Base-by-base conservation (phyloP, 1,284 basidiomycete genomes). In the Singerocomus inundabilis region DNA sequence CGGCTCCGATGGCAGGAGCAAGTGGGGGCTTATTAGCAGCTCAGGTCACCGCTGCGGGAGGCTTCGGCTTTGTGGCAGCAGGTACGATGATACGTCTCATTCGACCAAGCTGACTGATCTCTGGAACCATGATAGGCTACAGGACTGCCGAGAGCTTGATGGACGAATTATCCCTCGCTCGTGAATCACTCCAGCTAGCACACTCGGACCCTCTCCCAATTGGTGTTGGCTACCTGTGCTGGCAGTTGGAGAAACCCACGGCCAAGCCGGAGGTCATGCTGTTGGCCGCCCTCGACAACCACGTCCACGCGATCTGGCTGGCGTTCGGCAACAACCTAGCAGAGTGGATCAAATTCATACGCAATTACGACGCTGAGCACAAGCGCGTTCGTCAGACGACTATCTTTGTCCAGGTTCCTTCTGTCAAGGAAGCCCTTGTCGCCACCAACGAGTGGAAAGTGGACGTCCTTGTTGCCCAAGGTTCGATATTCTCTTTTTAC, bases 401-500 rank as follows among this genome's bases (percentile, higher is more conserved):
- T 37, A 70, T 90, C 29, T 87, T 88, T 60, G 73, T 84, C 6
- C 82, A 82, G 55, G 72, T 87, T 18, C 74, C 74, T 40, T 81
- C 82, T 29, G 70, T 79, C 8, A 67, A 80, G 52, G 79, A 87
- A 54, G 84, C 83, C 12, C 65, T 74, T 16, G 52, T 68, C 37
- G 87, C 87, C 11, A 64, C 73, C 16, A 69, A 79, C 32, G 73
- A 80, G 26, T 86, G 83, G 80, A 77, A 80, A 57, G 81, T 72
- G 8, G 88, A 91, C 66, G 78, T 84, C 43, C 67, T 91, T 47
- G 80, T 91, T n/a, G 84, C 78, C 12, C 88, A 91, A 83, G 87
- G 87, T 85, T 56, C 18, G 49, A 43, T 10, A 16, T 36, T 51
- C 33, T 30, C 39, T 42, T 42, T 54, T 28, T 5, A 33, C n/a